phyloP scores from a whole-genome alignment of 345 rosid species.

The Arabidopsis suecica region DNA sequence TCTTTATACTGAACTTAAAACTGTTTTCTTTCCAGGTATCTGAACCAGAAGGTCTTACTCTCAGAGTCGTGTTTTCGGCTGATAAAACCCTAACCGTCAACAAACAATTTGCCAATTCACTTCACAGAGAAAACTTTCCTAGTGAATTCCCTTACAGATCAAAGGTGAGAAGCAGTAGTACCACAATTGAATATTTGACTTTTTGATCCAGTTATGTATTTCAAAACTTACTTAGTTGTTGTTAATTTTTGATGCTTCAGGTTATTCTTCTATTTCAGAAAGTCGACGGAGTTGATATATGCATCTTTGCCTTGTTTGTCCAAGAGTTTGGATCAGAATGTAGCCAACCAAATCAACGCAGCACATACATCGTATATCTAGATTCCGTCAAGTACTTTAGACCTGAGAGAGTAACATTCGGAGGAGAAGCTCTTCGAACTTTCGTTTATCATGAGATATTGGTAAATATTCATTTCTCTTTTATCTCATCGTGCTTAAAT shows the following conservation, averaged over 20 bases:
- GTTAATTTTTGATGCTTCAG: conserved; percentile 53
- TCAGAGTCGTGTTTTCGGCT: conserved; percentile 60
- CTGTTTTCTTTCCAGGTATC: conserved; percentile 50
- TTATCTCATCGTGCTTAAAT: conserved; percentile 9
- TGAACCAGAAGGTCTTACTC: conserved; percentile 54
- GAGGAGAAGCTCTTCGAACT: conserved; percentile 88
- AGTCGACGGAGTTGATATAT: conserved; percentile 89
- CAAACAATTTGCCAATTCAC: conserved; percentile 45
- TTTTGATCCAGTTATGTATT: conserved; percentile 3
- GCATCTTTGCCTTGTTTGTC: conserved; percentile 84
- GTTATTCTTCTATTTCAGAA: conserved; percentile 85
- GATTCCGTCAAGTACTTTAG: conserved; percentile 95
- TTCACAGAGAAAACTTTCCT: conserved; percentile 52
- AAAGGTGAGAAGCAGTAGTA: conserved; percentile 51
- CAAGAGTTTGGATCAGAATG: conserved; percentile 95
- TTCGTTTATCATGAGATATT: conserved; percentile 92
- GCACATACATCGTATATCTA: conserved; percentile 79
- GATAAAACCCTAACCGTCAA: conserved; percentile 51
- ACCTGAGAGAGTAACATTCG: conserved; percentile 65
- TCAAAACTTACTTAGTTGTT: neutral
- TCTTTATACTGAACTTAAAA: conserved; percentile 26
- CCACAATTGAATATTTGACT: neutral
- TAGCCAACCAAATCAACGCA: conserved; percentile 81
- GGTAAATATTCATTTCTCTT: conserved; percentile 46
- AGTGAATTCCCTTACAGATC: conserved; percentile 59